phyloP scores from a whole-genome alignment of 2,329 filamentous ascomycete species.

The Colletotrichum camelliae region DNA sequence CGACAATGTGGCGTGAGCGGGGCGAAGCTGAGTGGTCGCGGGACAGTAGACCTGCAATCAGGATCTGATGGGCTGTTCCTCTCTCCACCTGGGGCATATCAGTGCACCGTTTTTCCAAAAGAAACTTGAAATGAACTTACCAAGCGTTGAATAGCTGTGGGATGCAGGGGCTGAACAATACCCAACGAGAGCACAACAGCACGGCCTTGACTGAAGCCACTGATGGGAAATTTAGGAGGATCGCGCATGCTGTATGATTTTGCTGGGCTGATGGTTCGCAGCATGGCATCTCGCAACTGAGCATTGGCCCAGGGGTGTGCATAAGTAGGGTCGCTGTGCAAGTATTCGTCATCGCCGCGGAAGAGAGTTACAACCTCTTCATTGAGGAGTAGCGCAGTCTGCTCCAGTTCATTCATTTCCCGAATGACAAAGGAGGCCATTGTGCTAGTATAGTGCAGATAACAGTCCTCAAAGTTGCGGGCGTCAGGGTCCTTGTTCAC shows the following conservation, averaged over 20 bases:
- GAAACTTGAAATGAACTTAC: constrained; percentile 28
- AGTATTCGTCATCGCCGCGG: constrained; percentile 25
- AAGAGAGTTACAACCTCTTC: constrained; percentile 42
- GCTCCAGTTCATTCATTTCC: constrained; percentile 42
- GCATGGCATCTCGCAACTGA: constrained; percentile 15
- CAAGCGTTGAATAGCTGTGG: constrained; percentile 36
- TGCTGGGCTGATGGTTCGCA: constrained; percentile 5
- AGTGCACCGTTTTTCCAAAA: background rate
- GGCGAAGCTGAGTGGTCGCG: constrained; percentile 25
- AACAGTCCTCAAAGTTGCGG: constrained; percentile 32
- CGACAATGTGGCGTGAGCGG: constrained; percentile 29
- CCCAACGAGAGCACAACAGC: constrained; percentile 39
- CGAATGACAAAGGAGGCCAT: constrained; percentile 41
- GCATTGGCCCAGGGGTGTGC: constrained; percentile 7
- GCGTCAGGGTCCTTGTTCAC: constrained; percentile 23
- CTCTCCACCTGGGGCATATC: constrained; percentile 37
- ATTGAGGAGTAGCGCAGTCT: constrained; percentile 35
- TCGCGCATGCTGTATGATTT: constrained; percentile 7
- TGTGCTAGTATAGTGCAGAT: constrained; percentile 40
- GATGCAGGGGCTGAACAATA: constrained; percentile 41
- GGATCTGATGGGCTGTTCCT: constrained; percentile 35
- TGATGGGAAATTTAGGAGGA: constrained; percentile 21
- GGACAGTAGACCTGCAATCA: constrained; percentile 25
- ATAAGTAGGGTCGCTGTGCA: background rate
- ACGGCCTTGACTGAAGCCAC: constrained; percentile 17